Evolutionary conservation across 225 moss, liverwort and hornwort genomes (phyloP).

Genomic region (Ulota crispa): DNA sequence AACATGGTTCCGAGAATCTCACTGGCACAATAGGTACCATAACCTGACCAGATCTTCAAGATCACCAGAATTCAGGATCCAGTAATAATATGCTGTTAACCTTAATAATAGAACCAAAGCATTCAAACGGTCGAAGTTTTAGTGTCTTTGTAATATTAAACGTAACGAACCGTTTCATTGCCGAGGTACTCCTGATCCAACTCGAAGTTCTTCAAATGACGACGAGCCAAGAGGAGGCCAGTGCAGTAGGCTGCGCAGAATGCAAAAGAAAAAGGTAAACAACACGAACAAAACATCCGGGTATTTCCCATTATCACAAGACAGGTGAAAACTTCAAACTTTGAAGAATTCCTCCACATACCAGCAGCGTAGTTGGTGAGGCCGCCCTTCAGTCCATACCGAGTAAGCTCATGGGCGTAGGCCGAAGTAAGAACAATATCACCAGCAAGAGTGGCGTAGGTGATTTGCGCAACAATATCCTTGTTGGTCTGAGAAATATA

Average conservation of each 20-base stretch:
- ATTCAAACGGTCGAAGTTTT: neutral
- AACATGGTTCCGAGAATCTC: neutral
- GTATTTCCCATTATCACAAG: too few relatives aligned
- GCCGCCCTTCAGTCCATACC: conserved; percentile 80
- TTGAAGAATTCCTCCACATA: neutral
- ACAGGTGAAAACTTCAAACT: neutral
- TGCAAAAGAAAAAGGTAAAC: neutral
- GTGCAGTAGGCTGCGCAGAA: conserved; percentile 64
- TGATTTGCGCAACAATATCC: conserved; percentile 91
- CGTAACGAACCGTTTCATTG: conserved; percentile 45
- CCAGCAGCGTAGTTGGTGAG: conserved; percentile 89
- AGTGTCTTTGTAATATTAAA: too few relatives aligned
- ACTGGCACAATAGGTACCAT: neutral
- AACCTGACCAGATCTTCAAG: neutral
- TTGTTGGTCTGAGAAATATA: conserved; percentile 62
- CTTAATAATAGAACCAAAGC: neutral
- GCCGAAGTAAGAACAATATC: conserved; percentile 86
- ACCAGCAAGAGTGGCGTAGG: conserved; percentile 90
- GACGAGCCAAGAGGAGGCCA: conserved; percentile 73
- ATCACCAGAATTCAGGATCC: neutral
- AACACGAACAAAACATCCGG: neutral
- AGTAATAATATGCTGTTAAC: neutral
- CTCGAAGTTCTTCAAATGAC: conserved; percentile 73
- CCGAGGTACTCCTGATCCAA: conserved; percentile 80
- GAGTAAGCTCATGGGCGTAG: conserved; percentile 83